Evolutionary conservation across 345 rosid genomes (phyloP), one percentile per base, ranked within the genome.

Genomic region (Tarenaya hassleriana): DNA sequence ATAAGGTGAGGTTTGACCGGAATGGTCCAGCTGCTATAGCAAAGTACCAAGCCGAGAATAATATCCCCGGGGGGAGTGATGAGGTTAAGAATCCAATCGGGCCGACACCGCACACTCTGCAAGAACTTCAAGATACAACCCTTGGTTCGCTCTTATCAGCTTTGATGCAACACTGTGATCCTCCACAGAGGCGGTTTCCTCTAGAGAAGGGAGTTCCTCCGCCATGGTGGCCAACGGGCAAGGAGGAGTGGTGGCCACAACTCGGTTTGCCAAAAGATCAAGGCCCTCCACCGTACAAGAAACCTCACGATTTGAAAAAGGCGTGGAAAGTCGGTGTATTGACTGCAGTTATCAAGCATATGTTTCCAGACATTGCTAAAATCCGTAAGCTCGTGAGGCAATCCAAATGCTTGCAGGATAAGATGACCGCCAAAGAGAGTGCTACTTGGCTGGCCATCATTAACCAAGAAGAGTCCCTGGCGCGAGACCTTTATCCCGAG

Each of bases 391-490:
- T 83, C 17, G 80, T 92, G 9, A 88, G 95, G 55, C 91, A 83
- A 47, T 88, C 97, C 11, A 92, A 92, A 56, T 92, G 99, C 71
- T 76, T 92, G 65, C 99, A 92, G 74, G 99, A 92, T 76, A 92
- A 92, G 78, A 92, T 92, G 97, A 92, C 99, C 0, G 99, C 97
- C 32, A 92, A 86, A 66, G 99, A 92, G 80, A 92, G 97, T 74
- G 99, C 99, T 19, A 84, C 88, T 31, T 92, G 99, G 99, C 69
- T 86, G 64, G 90, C 85, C 16, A 94, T 92, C 52, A 71, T 92
- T 70, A 77, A 74, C 75, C 79, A 76, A 39, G 95, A 88, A 60
- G 99, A 88, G 66, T 69, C 99, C 20, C 68, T 73, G 33, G 74
- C 88, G 50, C 71, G 47, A 52, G 95, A 85, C 70, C 91, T 78